Base-by-base conservation (phyloP, 495 filamentous ascomycete genomes). In the Lineolata rhizophorae region DNA sequence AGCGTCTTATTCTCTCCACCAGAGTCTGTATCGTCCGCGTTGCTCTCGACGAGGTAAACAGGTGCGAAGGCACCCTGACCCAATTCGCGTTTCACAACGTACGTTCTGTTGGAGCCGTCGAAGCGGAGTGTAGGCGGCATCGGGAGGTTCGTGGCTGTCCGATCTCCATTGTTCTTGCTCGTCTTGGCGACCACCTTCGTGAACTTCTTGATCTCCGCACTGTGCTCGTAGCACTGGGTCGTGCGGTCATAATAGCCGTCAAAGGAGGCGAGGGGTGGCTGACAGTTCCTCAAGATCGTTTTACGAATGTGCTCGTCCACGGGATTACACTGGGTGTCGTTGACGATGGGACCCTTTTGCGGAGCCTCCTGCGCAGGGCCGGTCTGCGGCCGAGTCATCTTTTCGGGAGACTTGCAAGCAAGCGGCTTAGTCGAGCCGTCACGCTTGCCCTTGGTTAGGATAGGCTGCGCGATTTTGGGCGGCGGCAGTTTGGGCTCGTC, bases 1-100 rank as follows among this genome's bases (percentile, higher is more conserved):
- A 41, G 43, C 35, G 46, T 27, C n/a, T n/a, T n/a, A n/a, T n/a
- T n/a, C n/a, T n/a, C n/a, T n/a, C n/a, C n/a, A n/a, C n/a, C n/a
- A n/a, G n/a, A n/a, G 31, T 50, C 20, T 40, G 46, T 53, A 26
- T 54, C 44, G 8, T 57, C 47, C 18, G 43, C 48, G 10, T 44
- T 44, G 9, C 48, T 83, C 45, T 92, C 75, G 8, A 77, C 72
- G 2, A 95, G 63, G 50, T 94, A 95, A 4, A 97, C 90, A 0
- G 87, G 83, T 4, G 83, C 87, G 51, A 82, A 95, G 2, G 90
- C 85, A 16, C 87, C 87, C 13, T 80, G 74, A 5, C 87, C 87
- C 5, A 97, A 69, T 45, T 93, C 82, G n/a, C 74, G 68, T 39
- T 72, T 76, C 35, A 97, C 53, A 5, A 72, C 72, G 52, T 92